These are phyloP conservation scores for Gilbertella persicaria DNA, from an alignment of 371 early-diverging fungal species.

Conservation along the genomic window DNA sequence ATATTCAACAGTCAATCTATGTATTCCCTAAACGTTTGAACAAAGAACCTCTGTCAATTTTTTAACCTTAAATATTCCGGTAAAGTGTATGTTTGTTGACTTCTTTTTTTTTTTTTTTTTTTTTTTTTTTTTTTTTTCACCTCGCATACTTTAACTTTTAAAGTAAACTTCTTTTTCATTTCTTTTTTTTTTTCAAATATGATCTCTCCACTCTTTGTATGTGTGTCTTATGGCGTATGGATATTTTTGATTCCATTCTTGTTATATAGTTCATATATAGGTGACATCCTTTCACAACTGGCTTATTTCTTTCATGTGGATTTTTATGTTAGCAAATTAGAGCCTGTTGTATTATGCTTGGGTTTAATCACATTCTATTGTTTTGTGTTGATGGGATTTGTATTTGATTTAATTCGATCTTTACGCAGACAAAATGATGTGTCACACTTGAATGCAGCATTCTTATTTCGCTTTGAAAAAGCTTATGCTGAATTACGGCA, in stretches of 20 bases:
- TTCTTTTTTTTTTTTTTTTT: no score
- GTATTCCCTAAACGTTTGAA: no score
- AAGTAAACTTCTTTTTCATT: no score
- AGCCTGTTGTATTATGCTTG: slow-evolving; percentile 6
- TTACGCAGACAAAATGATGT: no score
- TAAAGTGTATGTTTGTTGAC: no score
- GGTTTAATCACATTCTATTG: slow-evolving; percentile 10
- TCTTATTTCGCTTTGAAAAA: neutral
- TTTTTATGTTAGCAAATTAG: neutral
- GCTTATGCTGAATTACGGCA: neutral
- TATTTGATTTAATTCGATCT: neutral
- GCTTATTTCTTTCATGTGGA: neutral
- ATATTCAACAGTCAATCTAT: no score
- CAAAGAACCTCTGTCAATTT: no score
- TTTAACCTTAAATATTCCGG: no score
- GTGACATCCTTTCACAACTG: neutral
- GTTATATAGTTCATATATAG: neutral
- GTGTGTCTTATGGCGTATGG: neutral
- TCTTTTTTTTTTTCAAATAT: no score
- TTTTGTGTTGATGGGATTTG: slow-evolving; percentile 5
- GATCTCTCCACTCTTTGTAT: neutral
- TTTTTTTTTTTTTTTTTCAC: no score
- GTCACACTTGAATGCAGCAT: no score
- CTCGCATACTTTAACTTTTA: no score
- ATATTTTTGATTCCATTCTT: slow-evolving; percentile 2